A percentile compares a stretch with the other conserved stretches of the same genome.
phyloP scores from a whole-genome alignment of 1,284 basidiomycete species.

The Moesziomyces parantarcticus region DNA sequence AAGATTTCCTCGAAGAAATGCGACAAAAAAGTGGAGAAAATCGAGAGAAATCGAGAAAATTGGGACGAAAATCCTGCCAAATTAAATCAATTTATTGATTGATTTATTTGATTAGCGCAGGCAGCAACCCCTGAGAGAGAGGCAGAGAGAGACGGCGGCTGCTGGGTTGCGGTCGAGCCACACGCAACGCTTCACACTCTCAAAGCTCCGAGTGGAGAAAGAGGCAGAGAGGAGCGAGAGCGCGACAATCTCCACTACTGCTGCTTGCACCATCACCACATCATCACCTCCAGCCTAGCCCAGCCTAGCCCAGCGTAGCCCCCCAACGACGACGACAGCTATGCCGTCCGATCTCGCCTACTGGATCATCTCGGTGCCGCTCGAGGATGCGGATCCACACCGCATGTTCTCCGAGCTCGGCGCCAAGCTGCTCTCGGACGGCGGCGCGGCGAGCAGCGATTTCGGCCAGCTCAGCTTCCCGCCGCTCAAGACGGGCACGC shows the following conservation, averaged over 20 bases:
- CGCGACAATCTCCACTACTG: not conserved
- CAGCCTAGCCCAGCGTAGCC: too few relatives aligned
- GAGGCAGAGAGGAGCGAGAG: not conserved
- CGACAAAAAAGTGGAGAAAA: constrained; percentile 5
- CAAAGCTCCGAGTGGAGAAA: not conserved
- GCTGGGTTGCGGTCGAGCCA: constrained; percentile 17
- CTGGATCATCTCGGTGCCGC: constrained; percentile 72
- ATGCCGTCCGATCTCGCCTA: constrained; percentile 72
- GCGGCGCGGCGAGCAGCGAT: constrained; percentile 46
- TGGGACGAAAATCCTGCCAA: not conserved
- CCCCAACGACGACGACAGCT: not conserved
- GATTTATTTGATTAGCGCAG: too few relatives aligned
- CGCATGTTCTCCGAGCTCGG: constrained; percentile 70
- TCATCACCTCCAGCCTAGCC: not conserved
- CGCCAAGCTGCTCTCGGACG: constrained; percentile 67
- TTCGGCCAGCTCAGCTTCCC: constrained; percentile 61
- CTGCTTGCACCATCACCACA: constrained; percentile 6
- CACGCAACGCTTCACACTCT: not conserved
- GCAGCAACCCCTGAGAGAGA: constrained; percentile 9
- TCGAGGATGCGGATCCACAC: constrained; percentile 70
- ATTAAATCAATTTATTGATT: too few relatives aligned
- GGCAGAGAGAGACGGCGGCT: too few relatives aligned
- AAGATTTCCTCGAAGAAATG: too few relatives aligned
- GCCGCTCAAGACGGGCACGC: constrained; percentile 81
- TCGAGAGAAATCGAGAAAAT: constrained; percentile 1